These are phyloP conservation scores for Conticribra guillardii DNA, from an alignment of 108 stramenopile genomes.

Conservation along the genomic window DNA sequence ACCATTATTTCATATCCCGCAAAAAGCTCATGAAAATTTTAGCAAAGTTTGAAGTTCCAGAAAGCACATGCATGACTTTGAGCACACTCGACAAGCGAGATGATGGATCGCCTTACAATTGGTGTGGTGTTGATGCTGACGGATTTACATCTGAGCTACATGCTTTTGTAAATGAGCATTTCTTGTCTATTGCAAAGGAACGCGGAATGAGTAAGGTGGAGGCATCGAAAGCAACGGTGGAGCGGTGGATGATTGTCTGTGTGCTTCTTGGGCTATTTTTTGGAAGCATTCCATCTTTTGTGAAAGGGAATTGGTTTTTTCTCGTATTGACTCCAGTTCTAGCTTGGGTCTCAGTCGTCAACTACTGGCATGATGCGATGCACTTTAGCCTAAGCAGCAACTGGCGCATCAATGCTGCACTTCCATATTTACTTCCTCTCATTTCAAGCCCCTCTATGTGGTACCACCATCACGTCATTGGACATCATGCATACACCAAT, in stretches of 20 bases:
- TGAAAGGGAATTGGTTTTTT: conserved; percentile 40
- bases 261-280: conserved; percentile 40
- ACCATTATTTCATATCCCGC: conserved; percentile 47
- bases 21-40: conserved; percentile 43
- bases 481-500: conserved; percentile 65
- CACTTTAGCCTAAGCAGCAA: conserved; percentile 56
- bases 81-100: conserved; percentile 26
- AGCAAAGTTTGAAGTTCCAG: conserved; percentile 48
- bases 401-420: conserved; percentile 58
- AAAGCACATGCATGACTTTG: conserved; percentile 8
- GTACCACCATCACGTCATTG: conserved; percentile 66
- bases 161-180: conserved; percentile 32
- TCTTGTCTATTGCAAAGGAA: conserved; percentile 45
- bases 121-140: conserved; percentile 51
- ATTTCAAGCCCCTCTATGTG: conserved; percentile 60
- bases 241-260: conserved; percentile 44
- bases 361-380: conserved; percentile 62
- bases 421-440: conserved; percentile 57
- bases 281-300: conserved; percentile 33
- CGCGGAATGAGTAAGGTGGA: conserved; percentile 30
- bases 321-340: conserved; percentile 53
- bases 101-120: conserved; percentile 55
- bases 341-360: conserved; percentile 50
- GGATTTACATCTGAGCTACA: conserved; percentile 49
- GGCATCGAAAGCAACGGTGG: conserved; percentile 55